Conservation (phyloP, 768 basidiomycete genomes). For the Agrocybe chaxingu region DNA sequence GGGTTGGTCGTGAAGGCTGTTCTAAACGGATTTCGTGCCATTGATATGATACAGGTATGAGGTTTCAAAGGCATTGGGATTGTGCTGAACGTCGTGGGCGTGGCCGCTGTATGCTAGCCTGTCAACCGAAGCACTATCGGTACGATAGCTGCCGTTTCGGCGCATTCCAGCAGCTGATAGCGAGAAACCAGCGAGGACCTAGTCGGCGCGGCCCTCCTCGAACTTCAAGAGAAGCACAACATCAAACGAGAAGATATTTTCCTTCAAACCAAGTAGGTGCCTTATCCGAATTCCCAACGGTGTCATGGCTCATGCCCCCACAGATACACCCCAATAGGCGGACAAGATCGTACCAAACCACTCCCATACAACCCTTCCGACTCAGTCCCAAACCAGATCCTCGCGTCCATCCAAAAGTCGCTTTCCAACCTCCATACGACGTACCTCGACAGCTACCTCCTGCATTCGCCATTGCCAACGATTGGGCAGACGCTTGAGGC, state of each 20-base stretch:
- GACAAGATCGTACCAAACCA: constrained; percentile 68
- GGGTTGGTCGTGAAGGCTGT: constrained; percentile 70
- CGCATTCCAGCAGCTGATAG: not conserved
- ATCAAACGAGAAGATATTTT: constrained; percentile 70
- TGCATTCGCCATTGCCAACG: constrained; percentile 72
- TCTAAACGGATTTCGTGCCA: constrained; percentile 71
- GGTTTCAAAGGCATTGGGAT: constrained; percentile 1
- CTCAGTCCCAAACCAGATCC: constrained; percentile 56
- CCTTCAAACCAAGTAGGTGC: constrained; percentile 73
- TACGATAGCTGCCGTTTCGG: constrained; percentile 18
- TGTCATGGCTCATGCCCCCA: not conserved
- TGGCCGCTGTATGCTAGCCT: constrained; percentile 33
- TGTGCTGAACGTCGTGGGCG: not conserved
- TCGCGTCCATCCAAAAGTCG: constrained; percentile 58
- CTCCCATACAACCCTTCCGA: constrained; percentile 67
- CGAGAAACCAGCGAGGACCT: constrained; percentile 59
- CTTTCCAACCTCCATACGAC: constrained; percentile 65
- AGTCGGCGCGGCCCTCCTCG: constrained; percentile 69
- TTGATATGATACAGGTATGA: constrained; percentile 83
- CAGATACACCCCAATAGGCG: constrained; percentile 72
- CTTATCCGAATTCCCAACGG: not conserved
- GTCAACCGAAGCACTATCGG: constrained; percentile 76
- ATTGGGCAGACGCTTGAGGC: constrained; percentile 62
- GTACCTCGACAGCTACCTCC: constrained; percentile 75
- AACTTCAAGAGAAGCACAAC: constrained; percentile 51